phyloP scores from a whole-genome alignment of 2,329 filamentous ascomycete species.

The Aspergillus tanneri region DNA sequence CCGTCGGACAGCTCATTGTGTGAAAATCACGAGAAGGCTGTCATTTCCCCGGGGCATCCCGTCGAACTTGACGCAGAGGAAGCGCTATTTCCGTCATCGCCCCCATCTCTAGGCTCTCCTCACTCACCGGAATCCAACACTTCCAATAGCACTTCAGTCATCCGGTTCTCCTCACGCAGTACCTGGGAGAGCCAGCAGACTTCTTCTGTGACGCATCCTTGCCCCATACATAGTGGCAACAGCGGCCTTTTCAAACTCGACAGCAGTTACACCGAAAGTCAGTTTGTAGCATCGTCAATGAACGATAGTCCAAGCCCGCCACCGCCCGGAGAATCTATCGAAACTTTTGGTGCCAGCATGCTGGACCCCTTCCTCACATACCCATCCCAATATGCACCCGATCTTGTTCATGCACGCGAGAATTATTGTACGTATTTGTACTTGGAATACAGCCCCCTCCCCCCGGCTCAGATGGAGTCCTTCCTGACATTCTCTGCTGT shows the following conservation, averaged over 20 bases:
- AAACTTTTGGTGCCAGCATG: conserved; percentile 20
- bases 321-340: conserved; percentile 12
- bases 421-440: conserved; percentile 26
- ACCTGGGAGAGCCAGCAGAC: neutral
- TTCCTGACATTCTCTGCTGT: neutral
- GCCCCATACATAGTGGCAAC: neutral
- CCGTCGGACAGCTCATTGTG: conserved; percentile 5
- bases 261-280: neutral
- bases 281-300: neutral
- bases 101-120: conserved; percentile 2
- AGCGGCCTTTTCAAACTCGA: neutral
- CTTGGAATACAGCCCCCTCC: neutral
- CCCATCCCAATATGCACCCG: conserved; percentile 22
- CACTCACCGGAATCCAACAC: conserved; percentile 8
- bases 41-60: neutral
- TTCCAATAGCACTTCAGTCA: neutral
- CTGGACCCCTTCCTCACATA: conserved; percentile 33
- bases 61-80: conserved; percentile 4
- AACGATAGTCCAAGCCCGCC: conserved; percentile 5
- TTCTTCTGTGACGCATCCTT: neutral
- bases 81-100: conserved; percentile 9
- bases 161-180: neutral
- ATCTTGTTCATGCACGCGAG: conserved; percentile 26
- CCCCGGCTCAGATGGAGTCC: no score
- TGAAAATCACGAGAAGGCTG: neutral